phyloP scores from a whole-genome alignment of 495 filamentous ascomycete species.

The Cercophora scortea region DNA sequence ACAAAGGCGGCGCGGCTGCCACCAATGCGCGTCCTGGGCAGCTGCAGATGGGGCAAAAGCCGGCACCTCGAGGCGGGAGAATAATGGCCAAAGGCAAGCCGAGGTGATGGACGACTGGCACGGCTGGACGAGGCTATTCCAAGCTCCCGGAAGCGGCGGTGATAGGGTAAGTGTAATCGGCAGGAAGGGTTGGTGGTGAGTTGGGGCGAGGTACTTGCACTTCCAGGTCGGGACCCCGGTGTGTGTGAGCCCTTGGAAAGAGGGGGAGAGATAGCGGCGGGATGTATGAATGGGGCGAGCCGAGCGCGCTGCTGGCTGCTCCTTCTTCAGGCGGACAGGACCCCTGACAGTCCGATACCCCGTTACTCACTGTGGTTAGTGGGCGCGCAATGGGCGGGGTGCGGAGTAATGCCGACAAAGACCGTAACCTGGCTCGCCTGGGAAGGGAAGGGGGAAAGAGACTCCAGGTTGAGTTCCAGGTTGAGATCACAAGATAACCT shows the following conservation, averaged over 20 bases:
- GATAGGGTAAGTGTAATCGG: neutral
- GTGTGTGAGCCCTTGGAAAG: neutral
- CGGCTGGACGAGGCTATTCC: slow-evolving; percentile 7
- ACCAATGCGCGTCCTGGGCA: neutral
- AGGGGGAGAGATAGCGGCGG: slow-evolving; percentile 11
- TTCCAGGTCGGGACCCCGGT: no score
- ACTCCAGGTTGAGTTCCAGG: no score
- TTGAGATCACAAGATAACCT: no score
- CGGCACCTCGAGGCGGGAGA: no score
- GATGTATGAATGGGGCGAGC: slow-evolving; percentile 19
- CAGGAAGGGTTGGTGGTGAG: neutral
- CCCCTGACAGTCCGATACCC: no score
- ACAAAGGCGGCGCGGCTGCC: neutral
- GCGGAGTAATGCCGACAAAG: no score
- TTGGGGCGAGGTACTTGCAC: no score
- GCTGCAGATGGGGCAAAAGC: neutral
- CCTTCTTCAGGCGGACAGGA: no score
- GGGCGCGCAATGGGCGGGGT: no score
- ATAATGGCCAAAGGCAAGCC: neutral
- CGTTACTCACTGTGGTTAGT: no score
- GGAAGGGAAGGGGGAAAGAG: no score
- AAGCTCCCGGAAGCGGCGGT: neutral
- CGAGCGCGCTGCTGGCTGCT: neutral
- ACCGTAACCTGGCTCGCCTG: no score
- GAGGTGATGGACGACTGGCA: neutral